These are phyloP conservation scores for Teratosphaeria zuluensis DNA, from an alignment of 2,329 filamentous ascomycete genomes.

Conservation along the genomic window DNA sequence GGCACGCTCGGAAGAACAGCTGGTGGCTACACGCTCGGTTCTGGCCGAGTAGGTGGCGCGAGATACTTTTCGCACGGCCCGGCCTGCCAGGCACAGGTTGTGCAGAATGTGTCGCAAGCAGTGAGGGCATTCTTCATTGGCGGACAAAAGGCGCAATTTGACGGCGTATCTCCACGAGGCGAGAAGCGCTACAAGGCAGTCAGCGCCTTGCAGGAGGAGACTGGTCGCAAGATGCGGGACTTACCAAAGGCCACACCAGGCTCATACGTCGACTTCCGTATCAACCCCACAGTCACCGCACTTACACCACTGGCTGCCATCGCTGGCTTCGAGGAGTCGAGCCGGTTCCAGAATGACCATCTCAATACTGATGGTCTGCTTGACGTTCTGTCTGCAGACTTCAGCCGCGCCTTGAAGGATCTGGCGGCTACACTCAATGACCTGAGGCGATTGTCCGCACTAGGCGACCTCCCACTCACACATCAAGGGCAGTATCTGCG, in stretches of 20 bases:
- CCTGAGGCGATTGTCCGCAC: constrained; percentile 60
- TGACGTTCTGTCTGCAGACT: constrained; percentile 77
- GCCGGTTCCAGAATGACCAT: constrained; percentile 39
- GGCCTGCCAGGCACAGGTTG: constrained; percentile 75
- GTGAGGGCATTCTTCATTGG: constrained; percentile 88
- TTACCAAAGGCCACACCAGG: constrained; percentile 54
- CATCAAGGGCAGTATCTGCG: constrained; percentile 62
- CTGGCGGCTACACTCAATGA: constrained; percentile 71
- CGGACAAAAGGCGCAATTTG: constrained; percentile 78
- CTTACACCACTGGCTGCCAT: constrained; percentile 61
- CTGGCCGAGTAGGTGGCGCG: constrained; percentile 59
- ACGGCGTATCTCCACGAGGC: constrained; percentile 61
- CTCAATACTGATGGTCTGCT: constrained; percentile 77
- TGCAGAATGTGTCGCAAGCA: constrained; percentile 90
- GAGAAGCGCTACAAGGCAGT: constrained; percentile 72
- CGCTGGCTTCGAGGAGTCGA: constrained; percentile 38
- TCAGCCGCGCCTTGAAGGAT: constrained; percentile 76
- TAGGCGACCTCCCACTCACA: constrained; percentile 77
- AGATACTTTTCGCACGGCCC: constrained; percentile 88
- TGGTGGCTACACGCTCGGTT: constrained; percentile 70
- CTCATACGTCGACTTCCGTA: constrained; percentile 76
- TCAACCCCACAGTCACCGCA: constrained; percentile 84
- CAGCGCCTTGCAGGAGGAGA: constrained; percentile 64
- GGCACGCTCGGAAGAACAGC: constrained; percentile 75
- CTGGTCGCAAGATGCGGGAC: constrained; percentile 55